These are phyloP conservation scores for Juglanconis sp. DNA, from an alignment of 2,329 filamentous ascomycete species.

Conservation along the genomic window DNA sequence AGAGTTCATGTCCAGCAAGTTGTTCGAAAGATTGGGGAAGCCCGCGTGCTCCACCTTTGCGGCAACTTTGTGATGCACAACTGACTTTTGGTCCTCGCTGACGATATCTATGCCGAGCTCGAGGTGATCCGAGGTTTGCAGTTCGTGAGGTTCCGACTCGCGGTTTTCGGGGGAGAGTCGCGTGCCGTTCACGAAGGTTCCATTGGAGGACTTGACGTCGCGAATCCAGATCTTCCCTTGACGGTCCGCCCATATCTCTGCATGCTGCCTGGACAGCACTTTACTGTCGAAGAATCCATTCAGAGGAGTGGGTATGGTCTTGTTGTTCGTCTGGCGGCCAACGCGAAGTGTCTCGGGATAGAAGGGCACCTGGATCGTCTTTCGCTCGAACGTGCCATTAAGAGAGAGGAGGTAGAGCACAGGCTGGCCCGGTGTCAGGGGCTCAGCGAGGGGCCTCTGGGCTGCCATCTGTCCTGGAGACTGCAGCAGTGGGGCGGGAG, in stretches of 20 bases:
- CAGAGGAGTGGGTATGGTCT: constrained; percentile 82
- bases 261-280: constrained; percentile 91
- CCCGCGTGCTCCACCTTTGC: constrained; percentile 96
- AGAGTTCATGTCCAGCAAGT: constrained; percentile 84
- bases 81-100: constrained; percentile 96
- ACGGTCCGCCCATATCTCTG: constrained; percentile 85
- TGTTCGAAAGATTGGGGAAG: constrained; percentile 70
- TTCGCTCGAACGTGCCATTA: constrained; percentile 95
- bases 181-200: constrained; percentile 93
- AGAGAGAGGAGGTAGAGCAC: constrained; percentile 84
- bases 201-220: constrained; percentile 97
- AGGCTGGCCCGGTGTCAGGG: constrained; percentile 62
- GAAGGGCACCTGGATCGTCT: constrained; percentile 91
- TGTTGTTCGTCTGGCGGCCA: constrained; percentile 94
- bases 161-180: constrained; percentile 90
- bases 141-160: constrained; percentile 91
- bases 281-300: constrained; percentile 99
- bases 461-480: constrained; percentile 35
- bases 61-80: constrained; percentile 97
- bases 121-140: constrained; percentile 86
- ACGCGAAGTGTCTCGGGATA: constrained; percentile 93
- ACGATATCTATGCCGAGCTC: constrained; percentile 98
- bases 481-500: constrained; percentile 34
- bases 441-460: constrained; percentile 63
- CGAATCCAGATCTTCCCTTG: constrained; percentile 92